phyloP scores from a whole-genome alignment of 1,284 basidiomycete genomes.

The Sporisorium graminicola region DNA sequence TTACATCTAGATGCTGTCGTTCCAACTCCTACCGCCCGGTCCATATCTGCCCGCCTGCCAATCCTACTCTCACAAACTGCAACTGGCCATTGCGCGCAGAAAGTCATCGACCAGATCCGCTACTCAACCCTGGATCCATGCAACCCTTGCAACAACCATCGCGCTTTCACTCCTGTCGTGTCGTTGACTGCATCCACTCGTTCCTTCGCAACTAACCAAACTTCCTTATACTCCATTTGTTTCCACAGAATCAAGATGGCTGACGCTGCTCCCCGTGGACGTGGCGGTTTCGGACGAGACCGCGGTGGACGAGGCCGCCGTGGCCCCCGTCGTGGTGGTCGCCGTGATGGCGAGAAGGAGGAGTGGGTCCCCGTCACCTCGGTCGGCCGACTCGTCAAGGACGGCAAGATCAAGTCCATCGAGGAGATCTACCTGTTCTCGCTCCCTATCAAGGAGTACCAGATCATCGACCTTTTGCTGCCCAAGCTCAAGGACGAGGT shows the following conservation, averaged over 20 bases:
- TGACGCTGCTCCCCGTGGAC: slow-evolving; percentile 73
- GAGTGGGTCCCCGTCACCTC: slow-evolving; percentile 94
- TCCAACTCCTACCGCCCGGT: neutral
- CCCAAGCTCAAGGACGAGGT: slow-evolving; percentile 80
- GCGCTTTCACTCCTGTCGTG: slow-evolving; percentile 3
- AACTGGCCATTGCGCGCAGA: neutral
- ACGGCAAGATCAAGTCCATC: slow-evolving; percentile 99
- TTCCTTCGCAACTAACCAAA: slow-evolving; percentile 12
- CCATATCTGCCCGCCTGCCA: neutral
- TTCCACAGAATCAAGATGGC: slow-evolving; percentile 66
- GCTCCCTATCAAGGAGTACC: slow-evolving; percentile 76
- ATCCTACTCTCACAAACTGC: neutral
- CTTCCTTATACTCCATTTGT: neutral
- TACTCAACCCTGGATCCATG: neutral
- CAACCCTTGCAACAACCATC: neutral
- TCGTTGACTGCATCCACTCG: neutral
- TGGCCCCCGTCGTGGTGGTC: slow-evolving; percentile 92
- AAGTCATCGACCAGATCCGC: neutral
- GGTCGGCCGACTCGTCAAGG: slow-evolving; percentile 98
- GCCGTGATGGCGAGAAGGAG: slow-evolving; percentile 99
- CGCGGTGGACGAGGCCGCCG: slow-evolving; percentile 83
- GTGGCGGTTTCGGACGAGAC: slow-evolving; percentile 72
- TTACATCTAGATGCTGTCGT: neutral
- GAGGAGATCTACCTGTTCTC: slow-evolving; percentile 99
- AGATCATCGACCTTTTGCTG: slow-evolving; percentile 69